These are phyloP conservation scores for Hypoxylon sp. DNA, from an alignment of 2,329 filamentous ascomycete species.

Conservation along the genomic window DNA sequence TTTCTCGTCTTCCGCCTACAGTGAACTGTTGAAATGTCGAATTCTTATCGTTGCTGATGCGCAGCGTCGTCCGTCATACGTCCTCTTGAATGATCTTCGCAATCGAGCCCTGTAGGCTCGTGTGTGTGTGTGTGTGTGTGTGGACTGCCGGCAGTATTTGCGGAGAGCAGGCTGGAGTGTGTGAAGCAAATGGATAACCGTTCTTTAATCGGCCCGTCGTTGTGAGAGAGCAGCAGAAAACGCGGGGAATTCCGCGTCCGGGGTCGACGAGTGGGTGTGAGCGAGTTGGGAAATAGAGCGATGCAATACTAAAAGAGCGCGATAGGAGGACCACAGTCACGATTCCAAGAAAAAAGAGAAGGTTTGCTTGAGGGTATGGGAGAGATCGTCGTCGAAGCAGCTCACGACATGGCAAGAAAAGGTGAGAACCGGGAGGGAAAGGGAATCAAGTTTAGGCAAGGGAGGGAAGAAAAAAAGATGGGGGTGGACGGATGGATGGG, in stretches of 20 bases:
- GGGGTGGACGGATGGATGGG: constrained; percentile 32
- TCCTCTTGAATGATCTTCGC: constrained; percentile 27
- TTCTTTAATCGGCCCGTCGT: constrained; percentile 48
- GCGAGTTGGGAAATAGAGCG: constrained; percentile 15
- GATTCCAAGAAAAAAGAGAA: constrained; percentile 28
- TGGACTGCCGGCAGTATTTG: constrained; percentile 33
- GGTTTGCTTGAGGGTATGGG: constrained; percentile 2
- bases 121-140: too few species aligned
- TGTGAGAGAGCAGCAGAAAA: constrained; percentile 45
- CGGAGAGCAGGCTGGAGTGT: constrained; percentile 39
- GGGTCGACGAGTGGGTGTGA: constrained; percentile 27
- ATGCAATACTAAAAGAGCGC: constrained; percentile 19
- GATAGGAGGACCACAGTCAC: constrained; percentile 16
- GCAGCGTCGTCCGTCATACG: constrained; percentile 17
- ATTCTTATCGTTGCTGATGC: constrained; percentile 16
- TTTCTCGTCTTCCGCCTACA: constrained; percentile 6
- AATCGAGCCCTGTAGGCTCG: too few species aligned
- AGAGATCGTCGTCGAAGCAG: constrained; percentile 24
- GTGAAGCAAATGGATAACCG: constrained; percentile 40
- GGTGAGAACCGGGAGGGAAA: constrained; percentile 15
- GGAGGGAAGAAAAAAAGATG: constrained; percentile 30
- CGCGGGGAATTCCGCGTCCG: constrained; percentile 31
- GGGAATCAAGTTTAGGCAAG: constrained; percentile 18
- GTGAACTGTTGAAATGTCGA: constrained; percentile 6
- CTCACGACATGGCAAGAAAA: constrained; percentile 19